Base-by-base conservation (phyloP, 1,139 yeast genomes). In the Taphrina betulina region DNA sequence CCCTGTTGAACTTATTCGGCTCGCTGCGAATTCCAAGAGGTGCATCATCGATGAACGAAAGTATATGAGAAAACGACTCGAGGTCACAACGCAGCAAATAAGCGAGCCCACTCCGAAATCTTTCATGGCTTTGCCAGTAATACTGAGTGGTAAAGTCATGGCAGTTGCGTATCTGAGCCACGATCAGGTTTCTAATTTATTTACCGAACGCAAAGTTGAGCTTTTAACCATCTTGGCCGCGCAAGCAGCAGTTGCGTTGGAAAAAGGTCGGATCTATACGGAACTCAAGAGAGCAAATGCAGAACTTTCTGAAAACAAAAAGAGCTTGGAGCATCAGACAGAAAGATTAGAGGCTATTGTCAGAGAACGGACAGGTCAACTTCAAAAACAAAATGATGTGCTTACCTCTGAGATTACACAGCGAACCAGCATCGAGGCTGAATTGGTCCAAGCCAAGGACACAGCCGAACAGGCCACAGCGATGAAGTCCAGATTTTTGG, bases 401-500 rank as follows among this genome's bases (percentile, higher is more conserved):
- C 38, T 43, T 3, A 20, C 17, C 19, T 19, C 28, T n/a, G 48
- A 43, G 19, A 43, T 43, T 31, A 36, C 29, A 37, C 48, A 43
- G 14, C 16, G 48, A 19, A 33, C 29, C 12, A 57, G 67, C 35
- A 58, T 65, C 31, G 68, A 67, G 51, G 68, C 64, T 29, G 64
- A 64, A 37, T 69, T 71, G 8, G 62, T 62, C 3, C 63, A 63
- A 17, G 66, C 67, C 4, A 69, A 68, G 51, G 31, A 62, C 60
- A 60, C 34, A 60, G 43, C 57, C 58, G 54, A 58, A 46, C 28
- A 44, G 19, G 57, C 57, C 4, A 37, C 57, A 7, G 36, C 37
- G 17, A 53, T 95, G 26, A 88, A 88, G 66, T 84, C 95, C 0
- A 90, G 87, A 8, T 89, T 89, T 68, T 83, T 89, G 66, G 95